Evolutionary conservation across 495 filamentous ascomycete species (phyloP).

Genomic region (Pyrenula massariospora): DNA sequence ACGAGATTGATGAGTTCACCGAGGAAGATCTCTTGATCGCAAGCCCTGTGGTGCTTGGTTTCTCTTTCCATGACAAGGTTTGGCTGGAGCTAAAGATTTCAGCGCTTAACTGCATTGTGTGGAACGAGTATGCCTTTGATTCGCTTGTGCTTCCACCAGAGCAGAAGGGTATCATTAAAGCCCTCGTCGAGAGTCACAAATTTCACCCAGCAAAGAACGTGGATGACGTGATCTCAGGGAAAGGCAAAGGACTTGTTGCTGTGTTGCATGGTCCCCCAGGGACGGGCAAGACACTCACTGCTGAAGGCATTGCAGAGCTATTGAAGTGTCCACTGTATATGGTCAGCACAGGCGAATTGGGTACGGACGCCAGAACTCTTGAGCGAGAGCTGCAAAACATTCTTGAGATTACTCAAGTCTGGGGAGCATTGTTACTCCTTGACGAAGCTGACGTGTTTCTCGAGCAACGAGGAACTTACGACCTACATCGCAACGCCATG

Average conservation of each 20-base stretch:
- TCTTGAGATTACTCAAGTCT: constrained; percentile 75
- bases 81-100: constrained; percentile 88
- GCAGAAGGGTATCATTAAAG: constrained; percentile 71
- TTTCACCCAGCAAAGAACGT: constrained; percentile 74
- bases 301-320: constrained; percentile 75
- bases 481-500: constrained; percentile 66
- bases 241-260: constrained; percentile 62
- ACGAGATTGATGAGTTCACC: constrained; percentile 46
- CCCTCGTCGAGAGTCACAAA: constrained; percentile 69
- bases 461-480: constrained; percentile 56
- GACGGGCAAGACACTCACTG: constrained; percentile 82
- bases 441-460: constrained; percentile 76
- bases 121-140: constrained; percentile 73
- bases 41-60: constrained; percentile 91
- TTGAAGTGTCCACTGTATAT: constrained; percentile 76
- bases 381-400: constrained; percentile 76
- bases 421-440: constrained; percentile 70
- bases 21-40: constrained; percentile 81
- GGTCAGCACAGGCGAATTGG: constrained; percentile 72
- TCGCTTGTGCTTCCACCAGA: constrained; percentile 63
- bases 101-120: constrained; percentile 68
- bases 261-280: constrained; percentile 77
- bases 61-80: constrained; percentile 77
- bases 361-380: constrained; percentile 64
- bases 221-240: constrained; percentile 72